Percentiles rank a stretch among this genome's conserved stretches.
Conservation (phyloP, 2,329 filamentous ascomycete species). For the Thermochaetoides dissita region DNA sequence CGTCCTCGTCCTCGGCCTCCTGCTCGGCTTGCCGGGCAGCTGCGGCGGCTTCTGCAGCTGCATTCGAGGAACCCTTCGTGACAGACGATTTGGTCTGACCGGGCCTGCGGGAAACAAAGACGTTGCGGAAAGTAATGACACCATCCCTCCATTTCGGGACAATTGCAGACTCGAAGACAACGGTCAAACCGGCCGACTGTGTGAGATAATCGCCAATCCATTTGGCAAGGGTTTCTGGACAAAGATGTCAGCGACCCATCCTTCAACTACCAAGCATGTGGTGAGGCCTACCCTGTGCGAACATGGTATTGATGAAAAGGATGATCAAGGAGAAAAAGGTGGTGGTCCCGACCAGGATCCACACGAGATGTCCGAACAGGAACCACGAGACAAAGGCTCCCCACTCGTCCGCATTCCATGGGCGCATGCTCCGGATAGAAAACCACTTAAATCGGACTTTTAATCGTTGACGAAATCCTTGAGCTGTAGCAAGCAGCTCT, state of each 20-base stretch:
- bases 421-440: constrained; percentile 81
- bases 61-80: constrained; percentile 77
- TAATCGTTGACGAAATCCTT: constrained; percentile 79
- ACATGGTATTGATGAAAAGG: constrained; percentile 84
- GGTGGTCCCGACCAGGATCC: constrained; percentile 92
- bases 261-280: no score
- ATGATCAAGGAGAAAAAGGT: constrained; percentile 92
- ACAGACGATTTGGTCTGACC: constrained; percentile 72
- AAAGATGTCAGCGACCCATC: constrained; percentile 3
- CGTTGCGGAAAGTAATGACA: constrained; percentile 91
- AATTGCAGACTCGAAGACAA: constrained; percentile 95
- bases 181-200: constrained; percentile 78
- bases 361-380: constrained; percentile 79
- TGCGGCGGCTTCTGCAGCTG: constrained; percentile 73
- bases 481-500: constrained; percentile 81
- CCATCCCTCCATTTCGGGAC: constrained; percentile 92
- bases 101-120: constrained; percentile 84
- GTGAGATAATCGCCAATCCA: constrained; percentile 95
- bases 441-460: constrained; percentile 96
- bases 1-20: constrained; percentile 40
- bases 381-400: constrained; percentile 93
- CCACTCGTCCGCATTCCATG: constrained; percentile 94
- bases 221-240: constrained; percentile 69
- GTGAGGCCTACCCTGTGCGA: constrained; percentile 61
- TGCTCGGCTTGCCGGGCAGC: constrained; percentile 44